phyloP scores from a whole-genome alignment of 495 filamentous ascomycete species.

The Cairneyella variabilis region DNA sequence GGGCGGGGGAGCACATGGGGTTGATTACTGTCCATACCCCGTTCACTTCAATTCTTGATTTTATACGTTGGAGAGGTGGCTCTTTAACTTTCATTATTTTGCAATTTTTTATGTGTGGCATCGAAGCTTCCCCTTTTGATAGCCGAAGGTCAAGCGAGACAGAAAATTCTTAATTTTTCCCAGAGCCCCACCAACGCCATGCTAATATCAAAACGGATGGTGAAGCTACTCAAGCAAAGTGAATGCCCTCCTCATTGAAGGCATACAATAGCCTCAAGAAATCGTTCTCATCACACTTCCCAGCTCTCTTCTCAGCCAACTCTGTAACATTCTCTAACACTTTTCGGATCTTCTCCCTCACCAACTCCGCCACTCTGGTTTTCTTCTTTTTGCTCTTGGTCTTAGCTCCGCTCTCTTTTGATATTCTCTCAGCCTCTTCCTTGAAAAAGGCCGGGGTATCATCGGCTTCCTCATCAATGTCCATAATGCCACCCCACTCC shows the following conservation, averaged over 20 bases:
- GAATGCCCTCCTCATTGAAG: slow-evolving; percentile 88
- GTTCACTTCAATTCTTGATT: too few species aligned
- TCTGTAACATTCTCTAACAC: slow-evolving; percentile 74
- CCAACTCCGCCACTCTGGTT: slow-evolving; percentile 71
- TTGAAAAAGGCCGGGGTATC: slow-evolving; percentile 74
- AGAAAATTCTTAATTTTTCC: neutral
- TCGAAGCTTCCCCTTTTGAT: too few species aligned
- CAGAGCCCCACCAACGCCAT: slow-evolving; percentile 22
- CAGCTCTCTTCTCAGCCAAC: slow-evolving; percentile 73
- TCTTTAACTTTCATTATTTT: too few species aligned
- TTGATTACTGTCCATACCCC: too few species aligned
- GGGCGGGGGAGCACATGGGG: too few species aligned
- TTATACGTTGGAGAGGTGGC: too few species aligned
- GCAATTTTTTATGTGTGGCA: too few species aligned
- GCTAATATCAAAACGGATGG: slow-evolving; percentile 7
- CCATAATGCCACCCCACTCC: slow-evolving; percentile 47
- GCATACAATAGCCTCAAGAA: slow-evolving; percentile 63
- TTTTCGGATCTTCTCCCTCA: slow-evolving; percentile 77
- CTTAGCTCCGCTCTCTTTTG: slow-evolving; percentile 41
- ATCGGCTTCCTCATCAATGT: slow-evolving; percentile 51
- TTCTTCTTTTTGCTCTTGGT: slow-evolving; percentile 59
- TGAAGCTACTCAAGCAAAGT: slow-evolving; percentile 64
- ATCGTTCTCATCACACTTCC: slow-evolving; percentile 86
- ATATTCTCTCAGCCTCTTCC: slow-evolving; percentile 49
- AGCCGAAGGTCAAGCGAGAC: too few species aligned